Conservation (phyloP, 2,329 filamentous ascomycete genomes). For the Aspergillus amoenus region DNA sequence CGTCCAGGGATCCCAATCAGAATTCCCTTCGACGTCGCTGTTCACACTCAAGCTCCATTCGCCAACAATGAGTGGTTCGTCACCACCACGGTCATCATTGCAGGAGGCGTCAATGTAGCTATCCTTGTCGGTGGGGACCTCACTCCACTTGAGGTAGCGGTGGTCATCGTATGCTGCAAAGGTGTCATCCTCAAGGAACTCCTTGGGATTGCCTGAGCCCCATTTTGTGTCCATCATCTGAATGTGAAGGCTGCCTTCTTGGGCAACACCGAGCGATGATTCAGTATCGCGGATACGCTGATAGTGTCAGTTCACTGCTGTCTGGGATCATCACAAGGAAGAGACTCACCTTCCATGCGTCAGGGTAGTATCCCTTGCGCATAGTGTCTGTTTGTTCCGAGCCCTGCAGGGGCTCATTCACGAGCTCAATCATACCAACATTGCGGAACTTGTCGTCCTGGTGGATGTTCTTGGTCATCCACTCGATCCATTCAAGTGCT, state of each 20-base stretch:
- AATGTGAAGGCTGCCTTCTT: constrained; percentile 42
- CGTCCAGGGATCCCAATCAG: constrained; percentile 44
- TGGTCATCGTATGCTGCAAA: constrained; percentile 59
- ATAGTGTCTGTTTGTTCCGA: constrained; percentile 35
- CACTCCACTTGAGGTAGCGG: constrained; percentile 57
- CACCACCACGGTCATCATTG: constrained; percentile 45
- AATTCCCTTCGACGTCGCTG: constrained; percentile 47
- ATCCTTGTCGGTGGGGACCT: constrained; percentile 45
- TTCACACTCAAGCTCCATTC: constrained; percentile 59
- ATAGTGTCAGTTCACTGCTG: not conserved
- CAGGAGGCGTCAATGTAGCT: constrained; percentile 56
- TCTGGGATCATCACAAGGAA: no score
- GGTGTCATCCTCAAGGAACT: constrained; percentile 23
- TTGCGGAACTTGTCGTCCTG: constrained; percentile 49
- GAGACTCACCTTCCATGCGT: constrained; percentile 38
- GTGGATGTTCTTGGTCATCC: constrained; percentile 56
- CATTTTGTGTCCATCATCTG: constrained; percentile 43
- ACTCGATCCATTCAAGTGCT: constrained; percentile 55
- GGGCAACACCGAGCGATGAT: constrained; percentile 40
- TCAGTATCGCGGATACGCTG: constrained; percentile 53
- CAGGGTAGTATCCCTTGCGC: constrained; percentile 49
- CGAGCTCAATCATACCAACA: constrained; percentile 59
- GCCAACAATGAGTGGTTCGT: constrained; percentile 54
- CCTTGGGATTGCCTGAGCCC: constrained; percentile 42
- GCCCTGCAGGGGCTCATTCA: constrained; percentile 57